Conservation (phyloP, 257 asterid species). For the Coffea canephora region DNA sequence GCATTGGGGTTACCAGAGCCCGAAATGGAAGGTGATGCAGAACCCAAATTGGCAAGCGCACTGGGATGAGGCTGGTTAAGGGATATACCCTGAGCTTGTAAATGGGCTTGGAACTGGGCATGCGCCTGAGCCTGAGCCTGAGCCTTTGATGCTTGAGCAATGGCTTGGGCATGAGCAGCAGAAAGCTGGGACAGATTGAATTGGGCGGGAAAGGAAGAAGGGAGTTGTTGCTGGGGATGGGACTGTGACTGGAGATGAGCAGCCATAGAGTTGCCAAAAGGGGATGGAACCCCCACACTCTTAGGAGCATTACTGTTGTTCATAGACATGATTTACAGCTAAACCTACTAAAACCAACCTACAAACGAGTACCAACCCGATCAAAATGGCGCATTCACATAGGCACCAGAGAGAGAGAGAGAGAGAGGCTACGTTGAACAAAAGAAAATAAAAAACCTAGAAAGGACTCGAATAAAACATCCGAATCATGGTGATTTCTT, state of each 20-base stretch:
- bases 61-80: slow-evolving; percentile 65
- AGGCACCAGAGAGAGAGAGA: background rate
- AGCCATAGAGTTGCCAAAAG: slow-evolving; percentile 68
- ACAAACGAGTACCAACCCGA: background rate
- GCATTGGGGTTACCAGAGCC: slow-evolving; percentile 56
- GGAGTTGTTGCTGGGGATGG: slow-evolving; percentile 57
- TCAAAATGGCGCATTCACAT: background rate
- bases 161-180: slow-evolving; percentile 81
- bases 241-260: slow-evolving; percentile 40
- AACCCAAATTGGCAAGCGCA: slow-evolving; percentile 61
- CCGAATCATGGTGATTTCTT: background rate
- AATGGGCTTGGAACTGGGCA: slow-evolving; percentile 70
- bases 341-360: slow-evolving; percentile 2
- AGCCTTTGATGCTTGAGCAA: slow-evolving; percentile 64
- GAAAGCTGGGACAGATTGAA: slow-evolving; percentile 67
- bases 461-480: background rate
- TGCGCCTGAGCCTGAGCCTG: slow-evolving; percentile 55
- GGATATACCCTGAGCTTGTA: slow-evolving; percentile 87
- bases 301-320: slow-evolving; percentile 78
- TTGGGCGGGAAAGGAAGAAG: slow-evolving; percentile 67
- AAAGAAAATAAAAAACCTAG: background rate
- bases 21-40: slow-evolving; percentile 69
- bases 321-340: slow-evolving; percentile 52
- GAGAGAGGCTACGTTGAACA: background rate
- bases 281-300: slow-evolving; percentile 73